These are phyloP conservation scores for Zalerion maritima DNA, from an alignment of 495 filamentous ascomycete species.

Conservation along the genomic window DNA sequence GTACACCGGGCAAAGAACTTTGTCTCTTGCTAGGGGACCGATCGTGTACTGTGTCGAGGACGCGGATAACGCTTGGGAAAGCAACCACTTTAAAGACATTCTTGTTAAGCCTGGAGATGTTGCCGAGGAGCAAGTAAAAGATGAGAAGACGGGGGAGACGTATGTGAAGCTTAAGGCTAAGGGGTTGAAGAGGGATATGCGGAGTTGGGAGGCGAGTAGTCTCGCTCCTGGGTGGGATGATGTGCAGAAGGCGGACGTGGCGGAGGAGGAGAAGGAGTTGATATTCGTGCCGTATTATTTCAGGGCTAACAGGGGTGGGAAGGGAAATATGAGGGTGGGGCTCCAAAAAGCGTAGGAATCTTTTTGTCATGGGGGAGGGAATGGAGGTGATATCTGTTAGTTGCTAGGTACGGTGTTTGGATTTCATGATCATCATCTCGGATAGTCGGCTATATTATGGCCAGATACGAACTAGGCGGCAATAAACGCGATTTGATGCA, in stretches of 20 bases:
- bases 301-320: constrained; percentile 35
- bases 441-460: neutral
- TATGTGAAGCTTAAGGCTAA: constrained; percentile 18
- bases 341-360: constrained; percentile 11
- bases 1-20: constrained; percentile 33
- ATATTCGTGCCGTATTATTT: constrained; percentile 36
- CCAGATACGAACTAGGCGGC: neutral
- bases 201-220: constrained; percentile 11
- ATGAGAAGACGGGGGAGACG: constrained; percentile 16
- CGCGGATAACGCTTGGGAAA: constrained; percentile 40
- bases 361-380: neutral
- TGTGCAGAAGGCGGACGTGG: constrained; percentile 4
- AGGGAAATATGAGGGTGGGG: constrained; percentile 36
- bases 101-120: constrained; percentile 21
- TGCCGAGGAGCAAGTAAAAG: constrained; percentile 18
- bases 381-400: neutral
- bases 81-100: constrained; percentile 40
- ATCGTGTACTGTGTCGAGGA: constrained; percentile 46
- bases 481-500: no score
- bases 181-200: constrained; percentile 13
- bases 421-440: neutral
- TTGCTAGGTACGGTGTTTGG: neutral
- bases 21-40: constrained; percentile 37
- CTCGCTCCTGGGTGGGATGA: constrained; percentile 15
- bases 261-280: constrained; percentile 16